A percentile compares a stretch with the other conserved stretches of the same genome.
Conservation (phyloP, 768 basidiomycete species). For the Lactarius quietus region DNA sequence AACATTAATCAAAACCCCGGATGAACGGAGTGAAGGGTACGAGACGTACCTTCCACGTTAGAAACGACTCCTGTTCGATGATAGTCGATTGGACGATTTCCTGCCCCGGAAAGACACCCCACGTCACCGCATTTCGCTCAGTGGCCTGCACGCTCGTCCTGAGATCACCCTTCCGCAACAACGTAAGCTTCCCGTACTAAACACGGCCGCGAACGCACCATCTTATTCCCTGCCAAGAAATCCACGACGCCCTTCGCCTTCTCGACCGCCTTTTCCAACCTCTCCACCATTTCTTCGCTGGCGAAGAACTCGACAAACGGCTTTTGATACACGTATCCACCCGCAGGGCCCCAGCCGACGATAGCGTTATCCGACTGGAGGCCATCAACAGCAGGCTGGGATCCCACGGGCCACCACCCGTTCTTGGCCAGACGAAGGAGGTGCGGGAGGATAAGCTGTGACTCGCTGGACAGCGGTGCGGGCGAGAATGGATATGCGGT, state of each 20-base stretch:
- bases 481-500: slow-evolving; percentile 86
- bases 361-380: slow-evolving; percentile 66
- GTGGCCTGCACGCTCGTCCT: slow-evolving; percentile 74
- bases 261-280: slow-evolving; percentile 55
- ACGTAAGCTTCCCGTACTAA: too few relatives aligned
- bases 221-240: slow-evolving; percentile 79
- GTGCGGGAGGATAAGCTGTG: slow-evolving; percentile 70
- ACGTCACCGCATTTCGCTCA: slow-evolving; percentile 92
- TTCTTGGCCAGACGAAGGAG: slow-evolving; percentile 70
- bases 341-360: slow-evolving; percentile 91
- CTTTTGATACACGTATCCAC: slow-evolving; percentile 97
- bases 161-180: slow-evolving; percentile 58
- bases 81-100: slow-evolving; percentile 96
- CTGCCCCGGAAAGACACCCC: slow-evolving; percentile 97
- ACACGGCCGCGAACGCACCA: slow-evolving; percentile 47
- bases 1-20: neutral
- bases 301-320: slow-evolving; percentile 97
- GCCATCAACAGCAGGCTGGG: slow-evolving; percentile 91
- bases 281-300: slow-evolving; percentile 51
- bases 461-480: slow-evolving; percentile 77
- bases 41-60: slow-evolving; percentile 86
- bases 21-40: neutral
- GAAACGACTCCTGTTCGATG: slow-evolving; percentile 91
- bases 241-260: slow-evolving; percentile 67
- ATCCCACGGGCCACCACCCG: slow-evolving; percentile 96